phyloP scores from a whole-genome alignment of 805 yeast species.

The Pichia paraexigua region DNA sequence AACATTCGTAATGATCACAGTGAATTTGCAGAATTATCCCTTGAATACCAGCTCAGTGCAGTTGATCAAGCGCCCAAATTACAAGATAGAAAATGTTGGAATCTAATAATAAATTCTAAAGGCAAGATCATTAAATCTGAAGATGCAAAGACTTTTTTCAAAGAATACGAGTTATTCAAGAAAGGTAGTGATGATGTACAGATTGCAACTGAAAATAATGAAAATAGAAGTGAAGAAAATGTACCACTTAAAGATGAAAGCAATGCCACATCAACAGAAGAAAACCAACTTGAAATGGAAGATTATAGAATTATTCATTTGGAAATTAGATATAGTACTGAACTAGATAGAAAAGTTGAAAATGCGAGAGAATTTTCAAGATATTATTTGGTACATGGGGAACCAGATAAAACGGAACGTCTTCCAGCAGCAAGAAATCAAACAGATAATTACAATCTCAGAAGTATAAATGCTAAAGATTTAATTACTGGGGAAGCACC shows the following conservation, averaged over 20 bases:
- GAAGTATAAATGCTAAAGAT: slow-evolving; percentile 17
- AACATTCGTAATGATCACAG: slow-evolving; percentile 5
- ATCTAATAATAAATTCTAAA: slow-evolving; percentile 4
- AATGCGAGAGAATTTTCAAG: slow-evolving; percentile 53
- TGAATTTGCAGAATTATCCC: slow-evolving; percentile 7
- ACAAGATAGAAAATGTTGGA: slow-evolving; percentile 12
- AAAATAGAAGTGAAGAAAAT: neutral
- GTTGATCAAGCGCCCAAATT: slow-evolving; percentile 8
- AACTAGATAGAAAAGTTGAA: slow-evolving; percentile 47
- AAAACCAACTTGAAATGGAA: neutral
- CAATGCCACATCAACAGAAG: neutral
- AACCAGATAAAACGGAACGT: slow-evolving; percentile 43
- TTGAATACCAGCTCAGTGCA: slow-evolving; percentile 5
- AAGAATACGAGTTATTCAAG: neutral
- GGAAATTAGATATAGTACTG: slow-evolving; percentile 41
- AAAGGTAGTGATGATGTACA: neutral
- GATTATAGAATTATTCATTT: neutral
- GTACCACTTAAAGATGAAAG: neutral
- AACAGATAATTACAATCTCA: neutral
- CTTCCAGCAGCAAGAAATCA: slow-evolving; percentile 15
- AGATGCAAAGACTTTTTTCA: slow-evolving; percentile 3
- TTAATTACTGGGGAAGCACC: slow-evolving; percentile 28
- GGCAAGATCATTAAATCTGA: slow-evolving; percentile 5
- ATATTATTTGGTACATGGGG: slow-evolving; percentile 64
- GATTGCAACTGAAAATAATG: neutral